Base-by-base conservation (phyloP, 371 early-diverging fungal species). In the Funneliformis caledonium region DNA sequence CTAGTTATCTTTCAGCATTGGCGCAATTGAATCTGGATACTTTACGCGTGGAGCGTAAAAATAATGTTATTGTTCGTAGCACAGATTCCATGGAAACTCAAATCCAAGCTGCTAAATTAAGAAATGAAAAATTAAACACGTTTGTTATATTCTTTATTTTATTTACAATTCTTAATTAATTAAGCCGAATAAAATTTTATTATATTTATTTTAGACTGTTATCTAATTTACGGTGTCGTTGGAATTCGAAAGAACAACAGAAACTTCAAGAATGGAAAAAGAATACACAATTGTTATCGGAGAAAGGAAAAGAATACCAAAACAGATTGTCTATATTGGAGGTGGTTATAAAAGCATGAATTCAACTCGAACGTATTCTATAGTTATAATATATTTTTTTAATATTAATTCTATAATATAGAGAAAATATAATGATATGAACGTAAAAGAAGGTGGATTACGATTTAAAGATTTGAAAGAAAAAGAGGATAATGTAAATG, bases 181-280 rank as follows among this genome's bases (percentile, higher is more conserved):
- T 64, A 33, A 14, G 64, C 14, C 33, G n/a, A 65, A 31, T 64
- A 10, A 4, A 31, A 31, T n/a, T 9, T 64, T 26, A 26, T 19
- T 1, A 2, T 33, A 8, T 62, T 4, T 12, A 2, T 26, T 56
- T 45, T 43, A 76, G 77, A 48, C 43, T 76, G 43, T 45, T 64
- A 64, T 45, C 62, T 11, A 76, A 62, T 22, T 22, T 64, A 19
- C 19, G 77, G n/a, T 9, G n/a, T 19, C 14, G 62, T 12, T 76
- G 77, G 77, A 64, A 76, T n/a, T 76, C 42, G 14, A 42, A 52
- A 9, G 77, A 76, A 76, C 45, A 76, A 47, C 62, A 76, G n/a
- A 60, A 64, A 48, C 33, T 76, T 37, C n/a, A 33, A 60, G 45
- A 64, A 76, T 76, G 77, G 77, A 45, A 64, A 64, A 64, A 37